Evolutionary conservation across 768 basidiomycete species (phyloP).

Genomic region (Pleurotus giganteus): DNA sequence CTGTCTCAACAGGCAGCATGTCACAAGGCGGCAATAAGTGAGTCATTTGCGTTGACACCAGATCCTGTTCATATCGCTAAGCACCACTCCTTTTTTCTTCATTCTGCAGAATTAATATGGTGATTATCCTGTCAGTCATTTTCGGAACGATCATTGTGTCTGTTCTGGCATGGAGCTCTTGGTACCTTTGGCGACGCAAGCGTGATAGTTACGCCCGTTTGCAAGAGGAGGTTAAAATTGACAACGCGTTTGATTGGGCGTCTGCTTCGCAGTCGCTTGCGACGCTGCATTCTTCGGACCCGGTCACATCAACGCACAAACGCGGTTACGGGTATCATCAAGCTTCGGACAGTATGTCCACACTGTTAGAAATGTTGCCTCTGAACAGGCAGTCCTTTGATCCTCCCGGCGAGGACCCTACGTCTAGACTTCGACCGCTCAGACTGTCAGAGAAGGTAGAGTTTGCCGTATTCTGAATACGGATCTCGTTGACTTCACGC

Average conservation of each 20-base stretch:
- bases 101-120: neutral
- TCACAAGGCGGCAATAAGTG: neutral
- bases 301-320: neutral
- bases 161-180: neutral
- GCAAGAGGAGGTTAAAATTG: conserved; percentile 2
- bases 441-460: neutral
- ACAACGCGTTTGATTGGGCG: conserved; percentile 6
- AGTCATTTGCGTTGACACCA: neutral
- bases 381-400: neutral
- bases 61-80: neutral
- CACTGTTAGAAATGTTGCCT: neutral
- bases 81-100: neutral
- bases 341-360: neutral
- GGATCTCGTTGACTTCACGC: conserved; percentile 2
- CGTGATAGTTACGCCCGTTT: neutral
- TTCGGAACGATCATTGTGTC: conserved; percentile 6
- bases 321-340: neutral
- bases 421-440: neutral
- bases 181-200: conserved; percentile 3
- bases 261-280: neutral
- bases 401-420: neutral
- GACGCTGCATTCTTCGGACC: neutral
- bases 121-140: neutral
- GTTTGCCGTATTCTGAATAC: neutral
- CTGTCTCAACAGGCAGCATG: neutral